Evolutionary conservation across 768 basidiomycete species (phyloP).

Genomic region (Suillus subluteus): DNA sequence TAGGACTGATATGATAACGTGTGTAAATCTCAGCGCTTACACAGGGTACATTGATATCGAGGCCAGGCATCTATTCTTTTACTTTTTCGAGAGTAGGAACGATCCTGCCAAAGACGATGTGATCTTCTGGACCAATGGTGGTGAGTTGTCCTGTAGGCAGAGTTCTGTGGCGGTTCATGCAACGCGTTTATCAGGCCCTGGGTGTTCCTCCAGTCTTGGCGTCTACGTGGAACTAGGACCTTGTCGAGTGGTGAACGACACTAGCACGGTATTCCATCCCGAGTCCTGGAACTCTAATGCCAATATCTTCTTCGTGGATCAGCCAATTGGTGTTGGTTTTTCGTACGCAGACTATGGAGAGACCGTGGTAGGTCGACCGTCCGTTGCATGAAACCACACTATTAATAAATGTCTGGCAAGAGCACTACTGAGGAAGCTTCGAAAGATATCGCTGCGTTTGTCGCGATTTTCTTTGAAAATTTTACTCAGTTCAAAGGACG

Average conservation of each 20-base stretch:
- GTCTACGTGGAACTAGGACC: slow-evolving; percentile 79
- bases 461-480: slow-evolving; percentile 74
- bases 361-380: slow-evolving; percentile 35
- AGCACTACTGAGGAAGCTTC: slow-evolving; percentile 70
- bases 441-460: slow-evolving; percentile 70
- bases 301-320: slow-evolving; percentile 51
- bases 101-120: slow-evolving; percentile 61
- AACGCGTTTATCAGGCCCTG: slow-evolving; percentile 39
- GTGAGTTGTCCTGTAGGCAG: slow-evolving; percentile 39
- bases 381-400: slow-evolving; percentile 10
- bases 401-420: slow-evolving; percentile 32
- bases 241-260: slow-evolving; percentile 58
- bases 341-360: slow-evolving; percentile 49
- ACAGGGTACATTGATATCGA: slow-evolving; percentile 72
- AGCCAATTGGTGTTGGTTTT: slow-evolving; percentile 49
- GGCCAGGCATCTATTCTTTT: slow-evolving; percentile 70
- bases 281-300: slow-evolving; percentile 73
- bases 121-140: slow-evolving; percentile 63
- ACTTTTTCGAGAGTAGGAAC: slow-evolving; percentile 73
- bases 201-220: slow-evolving; percentile 61
- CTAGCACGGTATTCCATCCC: slow-evolving; percentile 56
- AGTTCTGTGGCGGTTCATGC: not conserved
- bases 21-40: slow-evolving; percentile 45
- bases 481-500: slow-evolving; percentile 74
- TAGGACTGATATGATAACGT: slow-evolving; percentile 6